Evolutionary conservation across 768 basidiomycete genomes (phyloP).

Genomic region (Suillus ampliporus): DNA sequence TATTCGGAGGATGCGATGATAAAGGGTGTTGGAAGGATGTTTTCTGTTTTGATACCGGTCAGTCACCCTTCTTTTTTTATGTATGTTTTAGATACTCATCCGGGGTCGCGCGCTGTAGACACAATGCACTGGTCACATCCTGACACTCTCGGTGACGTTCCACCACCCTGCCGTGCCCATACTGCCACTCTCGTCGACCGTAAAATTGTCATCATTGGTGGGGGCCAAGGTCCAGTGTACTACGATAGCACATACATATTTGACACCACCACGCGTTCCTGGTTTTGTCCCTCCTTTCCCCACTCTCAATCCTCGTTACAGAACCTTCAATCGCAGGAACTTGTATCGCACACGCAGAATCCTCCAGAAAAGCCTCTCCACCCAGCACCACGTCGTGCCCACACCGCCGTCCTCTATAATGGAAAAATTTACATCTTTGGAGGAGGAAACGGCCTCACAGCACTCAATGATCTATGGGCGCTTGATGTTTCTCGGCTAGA

Average conservation of each 20-base stretch:
- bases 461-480: conserved; percentile 90
- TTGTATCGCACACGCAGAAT: background rate
- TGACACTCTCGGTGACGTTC: conserved; percentile 74
- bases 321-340: background rate
- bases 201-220: conserved; percentile 84
- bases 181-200: conserved; percentile 84
- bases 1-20: conserved; percentile 91
- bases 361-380: conserved; percentile 21
- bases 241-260: conserved; percentile 85
- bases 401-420: conserved; percentile 78
- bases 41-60: conserved; percentile 86
- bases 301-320: conserved; percentile 14
- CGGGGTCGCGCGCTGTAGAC: conserved; percentile 49
- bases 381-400: conserved; percentile 82
- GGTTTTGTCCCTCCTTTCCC: conserved; percentile 55
- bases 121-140: conserved; percentile 90
- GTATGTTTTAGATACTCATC: conserved; percentile 1
- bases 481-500: conserved; percentile 64
- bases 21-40: conserved; percentile 75
- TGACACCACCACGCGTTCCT: conserved; percentile 75
- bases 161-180: conserved; percentile 87
- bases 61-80: conserved; percentile 14
- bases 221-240: conserved; percentile 82
- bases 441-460: conserved; percentile 91
- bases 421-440: conserved; percentile 87